Evolutionary conservation across 345 rosid species (phyloP), one percentile per base, ranked within the genome.

Genomic region (Rhodamnia rubescens): DNA sequence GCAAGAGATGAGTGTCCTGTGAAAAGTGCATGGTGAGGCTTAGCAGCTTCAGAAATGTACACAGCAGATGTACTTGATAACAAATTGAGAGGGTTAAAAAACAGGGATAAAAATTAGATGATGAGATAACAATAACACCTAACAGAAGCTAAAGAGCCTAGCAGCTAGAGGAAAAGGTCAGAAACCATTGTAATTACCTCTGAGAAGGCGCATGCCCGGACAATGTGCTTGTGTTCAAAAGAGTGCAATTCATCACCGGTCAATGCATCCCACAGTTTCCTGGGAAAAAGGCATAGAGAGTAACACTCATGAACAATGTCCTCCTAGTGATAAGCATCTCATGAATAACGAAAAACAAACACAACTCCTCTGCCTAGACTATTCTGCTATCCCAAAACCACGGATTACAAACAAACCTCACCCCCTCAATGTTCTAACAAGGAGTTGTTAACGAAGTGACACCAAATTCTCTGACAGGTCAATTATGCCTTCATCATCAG

Each of bases 261-360:
- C 92, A 95, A 91, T 55, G 99, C 99, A 90, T 96, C 95, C 98
- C 99, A 95, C 83, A 96, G 49, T 92, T 95, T 96, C 93, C 96
- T 95, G 94, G 56, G 36, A 8, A 69, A 32, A 36, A 69, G 42
- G 80, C 80, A 36, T 13, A 69, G 80, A 69, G 22, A 69, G 42
- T 10, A 36, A 32, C 80, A 69, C 47, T 36, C 80, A 18, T 36
- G 80, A 40, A 69, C 78, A 32, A 69, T 32, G 78, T 18, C 78
- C 78, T 69, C 47, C 47, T 16, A 69, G 78, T 2, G 4, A 69
- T 18, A 24, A 69, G 78, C 44, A 82, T 50, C 58, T 50, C 83
- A 29, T 82, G 44, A 82, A 13, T 8, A 82, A 51, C 42, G 15
- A 52, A 36, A 52, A 6, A 27, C 24, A 4, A 24, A 82, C 56